Evolutionary conservation across 129 eudicot species (phyloP).

Genomic region (carrot (Daucus carota)): DH1_v3.0 NC_030381.2:52104001-52104500

Average conservation of each 20-base stretch:
- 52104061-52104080: slow-evolving; percentile 20
- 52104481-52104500: slow-evolving; percentile 14
- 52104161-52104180: slow-evolving; percentile 8
- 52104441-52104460: slow-evolving; percentile 8
- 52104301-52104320: slow-evolving; percentile 5
- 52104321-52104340: slow-evolving; percentile 4
- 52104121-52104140: slow-evolving; percentile 5
- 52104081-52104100: slow-evolving; percentile 8
- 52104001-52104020: neutral
- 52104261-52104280: neutral
- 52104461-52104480: slow-evolving; percentile 4
- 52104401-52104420: slow-evolving; percentile 11
- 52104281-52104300: slow-evolving; percentile 10
- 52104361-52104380: slow-evolving; percentile 11
- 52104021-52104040: slow-evolving; percentile 2
- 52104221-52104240: slow-evolving; percentile 2
- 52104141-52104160: slow-evolving; percentile 9
- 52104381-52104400: neutral
- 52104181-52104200: slow-evolving; percentile 9
- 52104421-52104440: neutral
- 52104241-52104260: slow-evolving; percentile 13
- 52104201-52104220: neutral
- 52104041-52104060: slow-evolving; percentile 11
- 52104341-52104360: slow-evolving; percentile 2
- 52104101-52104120: slow-evolving; percentile 3